Conservation (phyloP, 331 rosid genomes). For the Quercus lobata region DNA sequence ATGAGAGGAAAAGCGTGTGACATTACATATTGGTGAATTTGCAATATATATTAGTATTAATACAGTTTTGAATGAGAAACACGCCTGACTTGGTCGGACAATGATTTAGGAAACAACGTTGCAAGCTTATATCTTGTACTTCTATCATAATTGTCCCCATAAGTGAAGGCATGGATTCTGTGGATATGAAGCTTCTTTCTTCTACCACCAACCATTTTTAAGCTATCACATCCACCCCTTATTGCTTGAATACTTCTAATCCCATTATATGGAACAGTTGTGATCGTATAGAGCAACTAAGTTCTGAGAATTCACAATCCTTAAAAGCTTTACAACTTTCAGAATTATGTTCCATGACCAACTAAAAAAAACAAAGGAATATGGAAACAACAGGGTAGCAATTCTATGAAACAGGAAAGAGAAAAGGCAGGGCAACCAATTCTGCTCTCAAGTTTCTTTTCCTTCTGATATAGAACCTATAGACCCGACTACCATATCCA, state of each 20-base stretch:
- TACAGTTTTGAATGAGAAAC: no score
- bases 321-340: no score
- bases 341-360: neutral
- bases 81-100: no score
- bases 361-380: neutral
- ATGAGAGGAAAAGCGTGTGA: no score
- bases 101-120: no score
- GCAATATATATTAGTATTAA: no score
- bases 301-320: neutral
- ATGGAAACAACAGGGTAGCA: neutral
- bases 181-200: constrained; percentile 61
- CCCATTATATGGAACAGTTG: neutral
- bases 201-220: constrained; percentile 52
- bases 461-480: constrained; percentile 1
- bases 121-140: no score
- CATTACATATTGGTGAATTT: no score
- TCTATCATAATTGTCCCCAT: no score
- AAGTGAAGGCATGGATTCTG: constrained; percentile 27
- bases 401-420: neutral
- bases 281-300: neutral
- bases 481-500: constrained; percentile 13
- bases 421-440: neutral
- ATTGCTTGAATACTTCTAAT: neutral
- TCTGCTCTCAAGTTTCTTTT: neutral
- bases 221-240: neutral